phyloP scores from a whole-genome alignment of 2,329 filamentous ascomycete genomes.

The Colletotrichum sp. region DNA sequence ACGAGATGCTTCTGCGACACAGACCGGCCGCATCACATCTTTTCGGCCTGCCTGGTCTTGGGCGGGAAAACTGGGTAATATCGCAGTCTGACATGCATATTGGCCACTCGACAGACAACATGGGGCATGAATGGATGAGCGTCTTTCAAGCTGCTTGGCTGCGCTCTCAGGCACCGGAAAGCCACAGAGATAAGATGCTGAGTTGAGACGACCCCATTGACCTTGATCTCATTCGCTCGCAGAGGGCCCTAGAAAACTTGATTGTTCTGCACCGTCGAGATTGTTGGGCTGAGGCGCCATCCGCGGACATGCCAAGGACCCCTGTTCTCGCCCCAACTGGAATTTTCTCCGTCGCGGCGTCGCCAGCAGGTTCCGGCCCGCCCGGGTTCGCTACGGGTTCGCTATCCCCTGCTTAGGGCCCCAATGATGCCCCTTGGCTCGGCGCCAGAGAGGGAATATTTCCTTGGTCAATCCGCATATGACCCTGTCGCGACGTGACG shows the following conservation, averaged over 20 bases:
- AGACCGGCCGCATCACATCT: not conserved
- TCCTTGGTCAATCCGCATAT: not conserved
- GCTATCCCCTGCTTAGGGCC: not conserved
- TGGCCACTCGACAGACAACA: not conserved
- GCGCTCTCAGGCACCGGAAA: not conserved
- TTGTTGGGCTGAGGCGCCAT: not conserved
- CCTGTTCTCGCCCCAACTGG: not conserved
- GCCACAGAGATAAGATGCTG: conserved; percentile 8
- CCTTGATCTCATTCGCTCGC: not conserved
- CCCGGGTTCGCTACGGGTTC: not conserved
- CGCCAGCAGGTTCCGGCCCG: conserved; percentile 15
- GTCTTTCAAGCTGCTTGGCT: not conserved
- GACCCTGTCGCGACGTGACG: not conserved
- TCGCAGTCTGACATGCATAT: conserved; percentile 12
- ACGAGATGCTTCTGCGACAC: not conserved
- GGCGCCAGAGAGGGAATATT: not conserved
- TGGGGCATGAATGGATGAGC: not conserved
- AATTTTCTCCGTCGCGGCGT: not conserved
- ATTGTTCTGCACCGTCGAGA: not conserved
- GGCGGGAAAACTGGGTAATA: not conserved
- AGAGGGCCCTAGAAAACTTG: not conserved
- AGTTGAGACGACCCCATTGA: not conserved
- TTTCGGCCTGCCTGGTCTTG: not conserved
- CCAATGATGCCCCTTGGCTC: not conserved
- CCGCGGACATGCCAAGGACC: not conserved